Percentiles rank a stretch among this genome's conserved stretches.
Conservation (phyloP, 2,329 filamentous ascomycete species). For the Aspergillus viridinutans region DNA sequence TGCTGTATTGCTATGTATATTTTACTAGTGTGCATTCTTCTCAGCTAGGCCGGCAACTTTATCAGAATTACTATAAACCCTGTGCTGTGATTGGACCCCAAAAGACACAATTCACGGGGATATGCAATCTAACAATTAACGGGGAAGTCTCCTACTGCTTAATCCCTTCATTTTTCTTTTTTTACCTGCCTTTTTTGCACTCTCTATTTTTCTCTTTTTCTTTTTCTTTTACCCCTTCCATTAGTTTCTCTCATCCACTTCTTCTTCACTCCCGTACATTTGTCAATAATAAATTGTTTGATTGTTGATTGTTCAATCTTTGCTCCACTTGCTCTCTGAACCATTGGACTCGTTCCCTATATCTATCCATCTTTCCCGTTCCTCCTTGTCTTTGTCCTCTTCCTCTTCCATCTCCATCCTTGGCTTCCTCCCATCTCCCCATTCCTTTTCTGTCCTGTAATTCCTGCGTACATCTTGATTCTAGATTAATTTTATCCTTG, state of each 20-base stretch:
- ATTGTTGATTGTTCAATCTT: background rate
- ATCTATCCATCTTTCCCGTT: slow-evolving; percentile 1
- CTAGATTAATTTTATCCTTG: background rate
- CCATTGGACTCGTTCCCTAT: background rate
- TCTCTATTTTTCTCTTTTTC: slow-evolving; percentile 14
- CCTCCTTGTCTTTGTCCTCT: slow-evolving; percentile 4
- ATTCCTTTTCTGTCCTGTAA: background rate
- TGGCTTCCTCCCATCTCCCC: background rate
- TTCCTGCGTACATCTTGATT: background rate
- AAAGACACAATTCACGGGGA: slow-evolving; percentile 1
- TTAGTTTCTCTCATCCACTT: slow-evolving; percentile 2
- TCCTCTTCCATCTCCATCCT: slow-evolving; percentile 1
- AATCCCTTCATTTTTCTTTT: slow-evolving; percentile 8
- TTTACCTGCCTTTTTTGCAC: slow-evolving; percentile 14
- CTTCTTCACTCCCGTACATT: background rate
- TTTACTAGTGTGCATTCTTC: background rate
- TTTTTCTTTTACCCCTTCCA: background rate
- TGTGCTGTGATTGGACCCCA: background rate
- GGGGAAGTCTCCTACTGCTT: background rate
- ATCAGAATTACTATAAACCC: background rate
- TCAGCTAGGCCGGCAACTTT: background rate
- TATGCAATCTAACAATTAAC: slow-evolving; percentile 3
- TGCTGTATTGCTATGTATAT: background rate
- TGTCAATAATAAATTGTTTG: background rate
- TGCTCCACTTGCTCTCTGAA: background rate